Evolutionary conservation across 1,284 basidiomycete genomes (phyloP), one percentile per base, ranked within the genome.

Genomic region (Leccinum angustisporum): DNA sequence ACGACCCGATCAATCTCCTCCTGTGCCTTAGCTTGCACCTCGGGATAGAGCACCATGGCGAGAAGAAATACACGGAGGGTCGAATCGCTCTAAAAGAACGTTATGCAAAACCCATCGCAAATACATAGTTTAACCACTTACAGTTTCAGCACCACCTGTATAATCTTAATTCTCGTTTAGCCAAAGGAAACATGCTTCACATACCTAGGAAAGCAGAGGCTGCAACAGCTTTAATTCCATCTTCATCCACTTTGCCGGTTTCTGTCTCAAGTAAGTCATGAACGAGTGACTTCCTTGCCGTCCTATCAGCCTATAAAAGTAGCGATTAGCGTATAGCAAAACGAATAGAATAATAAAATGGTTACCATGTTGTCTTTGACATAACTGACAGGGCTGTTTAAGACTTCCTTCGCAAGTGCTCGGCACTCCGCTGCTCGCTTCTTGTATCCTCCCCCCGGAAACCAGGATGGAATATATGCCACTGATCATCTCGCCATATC

Each of bases 391-490:
- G 78, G 74, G 7, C 65, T 61, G 5, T 68, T 67, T 21, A 70
- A 63, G 55, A 77, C 68, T 13, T 75, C 67, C 21, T 66, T 16
- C 10, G 72, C 71, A 33, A 76, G 61, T 4, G 61, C 46, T 58
- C 69, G 68, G 46, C 72, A 68, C 33, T 72, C 67, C 5, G 57
- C 62, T 25, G 74, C 75, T 4, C 55, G 57, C 54, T 64, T 68
- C 38, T 75, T 72, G 58, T 72, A 75, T 14, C 14, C 36, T 4
- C 73, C 70, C 10, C 78, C 76, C 0, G 79, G 78, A 21, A 79
- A 59, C 77, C 77, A 81, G 1, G 70, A 62, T 0, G 79, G 79
- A 43, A 80, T 61, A 27, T 66, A n/a, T 63, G 59, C 58, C 62
- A 73, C 72, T 73, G 13, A 40, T 13, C 34, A 31, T 31, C 0